Percentiles rank a stretch among this genome's conserved stretches.
Conservation (phyloP, 2,329 filamentous ascomycete genomes). For the Fusarium nisikadoi region DNA sequence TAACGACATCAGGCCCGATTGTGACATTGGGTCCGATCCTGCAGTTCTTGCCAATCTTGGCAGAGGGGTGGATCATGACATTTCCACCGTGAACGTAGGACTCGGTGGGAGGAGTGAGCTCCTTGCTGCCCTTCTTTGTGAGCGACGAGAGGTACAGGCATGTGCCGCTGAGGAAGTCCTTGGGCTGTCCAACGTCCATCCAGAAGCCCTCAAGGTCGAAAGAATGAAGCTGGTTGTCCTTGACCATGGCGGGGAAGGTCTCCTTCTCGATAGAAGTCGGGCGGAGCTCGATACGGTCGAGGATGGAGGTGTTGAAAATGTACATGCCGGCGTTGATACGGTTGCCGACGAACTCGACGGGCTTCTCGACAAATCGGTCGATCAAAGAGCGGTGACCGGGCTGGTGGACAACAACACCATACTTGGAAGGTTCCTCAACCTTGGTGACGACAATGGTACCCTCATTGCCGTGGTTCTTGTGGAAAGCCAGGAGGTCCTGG, state of each 20-base stretch:
- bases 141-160: conserved; percentile 96
- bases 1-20: conserved; percentile 90
- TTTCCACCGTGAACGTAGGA: conserved; percentile 92
- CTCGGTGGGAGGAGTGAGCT: conserved; percentile 78
- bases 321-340: conserved; percentile 99
- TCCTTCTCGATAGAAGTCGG: conserved; percentile 99
- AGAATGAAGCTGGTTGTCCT: conserved; percentile 90
- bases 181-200: conserved; percentile 99
- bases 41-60: conserved; percentile 98
- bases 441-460: conserved; percentile 98
- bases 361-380: conserved; percentile 99
- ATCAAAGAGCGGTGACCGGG: conserved; percentile 90
- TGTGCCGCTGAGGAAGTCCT: conserved; percentile 96
- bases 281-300: conserved; percentile 92
- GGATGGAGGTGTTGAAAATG: conserved; percentile 92
- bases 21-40: conserved; percentile 97
- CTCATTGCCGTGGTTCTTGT: conserved; percentile 92
- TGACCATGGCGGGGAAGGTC: conserved; percentile 94
- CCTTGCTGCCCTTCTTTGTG: conserved; percentile 87
- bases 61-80: conserved; percentile 91
- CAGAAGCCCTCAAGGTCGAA: conserved; percentile 98
- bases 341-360: conserved; percentile 97
- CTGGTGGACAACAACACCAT: conserved; percentile 98
- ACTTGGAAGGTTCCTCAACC: conserved; percentile 98
- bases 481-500: conserved; percentile 87